Conservation (phyloP, 306 rosid species). For the Acmispon strigosus region DNA sequence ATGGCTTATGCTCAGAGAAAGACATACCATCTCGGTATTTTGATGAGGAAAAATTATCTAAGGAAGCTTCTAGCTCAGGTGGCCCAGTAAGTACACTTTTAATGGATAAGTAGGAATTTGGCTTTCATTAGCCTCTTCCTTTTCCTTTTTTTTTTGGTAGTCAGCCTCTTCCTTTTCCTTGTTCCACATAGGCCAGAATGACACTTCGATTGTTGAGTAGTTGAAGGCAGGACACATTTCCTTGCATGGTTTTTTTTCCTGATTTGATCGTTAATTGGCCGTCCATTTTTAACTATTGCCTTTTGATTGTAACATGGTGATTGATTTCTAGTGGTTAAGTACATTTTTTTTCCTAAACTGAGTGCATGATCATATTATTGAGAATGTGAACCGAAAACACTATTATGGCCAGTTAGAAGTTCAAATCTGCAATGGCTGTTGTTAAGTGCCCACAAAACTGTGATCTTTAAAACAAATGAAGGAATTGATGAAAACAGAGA, state of each 20-base stretch:
- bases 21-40: constrained; percentile 70
- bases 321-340: background rate
- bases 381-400: background rate
- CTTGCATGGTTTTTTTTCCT: background rate
- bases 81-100: constrained; percentile 43
- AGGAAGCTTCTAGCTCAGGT: constrained; percentile 72
- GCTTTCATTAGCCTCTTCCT: background rate
- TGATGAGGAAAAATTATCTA: constrained; percentile 54
- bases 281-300: background rate
- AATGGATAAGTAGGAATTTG: background rate
- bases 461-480: background rate
- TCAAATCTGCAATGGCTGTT: background rate
- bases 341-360: background rate
- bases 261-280: background rate
- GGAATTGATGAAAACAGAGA: background rate
- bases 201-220: background rate
- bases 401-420: background rate
- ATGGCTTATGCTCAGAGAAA: constrained; percentile 52
- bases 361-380: no score
- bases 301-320: background rate
- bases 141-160: no score
- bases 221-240: background rate
- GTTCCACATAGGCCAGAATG: background rate
- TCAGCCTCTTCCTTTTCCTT: background rate
- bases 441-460: background rate